Evolutionary conservation across 495 filamentous ascomycete genomes (phyloP), one percentile per base, ranked within the genome.

Genomic region (Penicillium malachiteum): DNA sequence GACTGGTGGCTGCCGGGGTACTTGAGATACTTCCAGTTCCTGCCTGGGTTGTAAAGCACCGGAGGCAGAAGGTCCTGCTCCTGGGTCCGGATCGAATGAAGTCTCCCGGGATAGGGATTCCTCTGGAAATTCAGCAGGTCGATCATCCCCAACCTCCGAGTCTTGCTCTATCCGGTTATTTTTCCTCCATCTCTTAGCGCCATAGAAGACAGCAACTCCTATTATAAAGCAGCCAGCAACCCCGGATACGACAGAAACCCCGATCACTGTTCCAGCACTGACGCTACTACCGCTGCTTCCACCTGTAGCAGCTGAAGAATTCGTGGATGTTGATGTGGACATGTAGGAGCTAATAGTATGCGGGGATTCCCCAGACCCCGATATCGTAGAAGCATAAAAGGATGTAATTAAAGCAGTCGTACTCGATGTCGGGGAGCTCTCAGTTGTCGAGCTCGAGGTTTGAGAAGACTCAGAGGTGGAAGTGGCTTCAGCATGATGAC

Each of bases 131-230:
- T 71, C 67, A 2, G 67, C 65, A 39, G 74, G 76, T 51, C 76
- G 71, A 48, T 60, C 54, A 7, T 73, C 76, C 18, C 74, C 76
- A 56, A 75, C 76, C 48, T 78, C 76, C 45, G 76, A 78, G 31
- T 62, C 62, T n/a, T 26, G 21, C 4, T 71, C 55, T 6, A 51
- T 55, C n/a, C 67, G 57, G 12, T 62, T 59, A 21, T 48, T 62
- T 33, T 65, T 64, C 21, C 63, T 64, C 48, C 66, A 64, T 57
- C 59, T 73, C 52, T 69, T 69, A 45, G 64, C 67, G 35, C 63
- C 73, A 53, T 68, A 71, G 42, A 74, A 68, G 8, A 77, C 62
- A 2, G 70, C 63, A 30, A 72, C 63, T 0, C 63, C 69, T n/a
- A 75, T 55, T n/a, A 76, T 59, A 51, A 77, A 72, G 40, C 68